A percentile compares a stretch with the other conserved stretches of the same genome.
Evolutionary conservation across 495 filamentous ascomycete species (phyloP).

Genomic region (Echria macrotheca): DNA sequence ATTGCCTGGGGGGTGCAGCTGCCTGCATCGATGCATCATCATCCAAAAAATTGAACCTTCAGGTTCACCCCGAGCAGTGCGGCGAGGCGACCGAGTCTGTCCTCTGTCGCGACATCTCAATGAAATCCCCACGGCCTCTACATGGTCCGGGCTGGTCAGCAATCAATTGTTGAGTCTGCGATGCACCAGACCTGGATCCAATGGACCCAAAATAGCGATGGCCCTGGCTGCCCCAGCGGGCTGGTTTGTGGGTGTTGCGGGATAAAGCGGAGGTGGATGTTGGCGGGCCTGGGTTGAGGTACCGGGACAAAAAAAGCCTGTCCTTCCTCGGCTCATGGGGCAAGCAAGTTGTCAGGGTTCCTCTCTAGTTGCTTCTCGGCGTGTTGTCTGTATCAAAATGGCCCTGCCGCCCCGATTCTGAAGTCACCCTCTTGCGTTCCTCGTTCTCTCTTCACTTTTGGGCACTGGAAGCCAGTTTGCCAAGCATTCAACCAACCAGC

Average conservation of each 20-base stretch:
- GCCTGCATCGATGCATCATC: conserved; percentile 15
- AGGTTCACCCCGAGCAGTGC: no score
- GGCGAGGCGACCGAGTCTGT: no score
- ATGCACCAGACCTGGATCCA: no score
- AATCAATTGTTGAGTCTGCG: no score
- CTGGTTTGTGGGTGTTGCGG: conserved; percentile 1
- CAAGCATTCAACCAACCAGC: no score
- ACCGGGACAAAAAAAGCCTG: not conserved
- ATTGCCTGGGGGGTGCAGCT: conserved; percentile 14
- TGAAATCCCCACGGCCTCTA: conserved; percentile 20
- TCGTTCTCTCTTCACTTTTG: no score
- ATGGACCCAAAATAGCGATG: no score
- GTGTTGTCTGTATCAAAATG: conserved; percentile 18
- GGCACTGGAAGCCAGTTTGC: no score
- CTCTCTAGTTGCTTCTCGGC: not conserved
- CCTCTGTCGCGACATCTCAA: no score
- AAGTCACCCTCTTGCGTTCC: not conserved
- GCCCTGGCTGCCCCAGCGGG: not conserved
- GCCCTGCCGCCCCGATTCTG: conserved; percentile 7
- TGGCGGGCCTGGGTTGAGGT: conserved; percentile 2
- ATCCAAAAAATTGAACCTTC: no score
- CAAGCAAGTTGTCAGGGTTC: not conserved
- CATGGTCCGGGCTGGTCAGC: no score
- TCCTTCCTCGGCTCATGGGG: conserved; percentile 4
- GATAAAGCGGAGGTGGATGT: conserved; percentile 11